A percentile compares a stretch with the other conserved stretches of the same genome.
These are phyloP conservation scores for Neurospora cerealis DNA, from an alignment of 495 filamentous ascomycete species.

Conservation along the genomic window DNA sequence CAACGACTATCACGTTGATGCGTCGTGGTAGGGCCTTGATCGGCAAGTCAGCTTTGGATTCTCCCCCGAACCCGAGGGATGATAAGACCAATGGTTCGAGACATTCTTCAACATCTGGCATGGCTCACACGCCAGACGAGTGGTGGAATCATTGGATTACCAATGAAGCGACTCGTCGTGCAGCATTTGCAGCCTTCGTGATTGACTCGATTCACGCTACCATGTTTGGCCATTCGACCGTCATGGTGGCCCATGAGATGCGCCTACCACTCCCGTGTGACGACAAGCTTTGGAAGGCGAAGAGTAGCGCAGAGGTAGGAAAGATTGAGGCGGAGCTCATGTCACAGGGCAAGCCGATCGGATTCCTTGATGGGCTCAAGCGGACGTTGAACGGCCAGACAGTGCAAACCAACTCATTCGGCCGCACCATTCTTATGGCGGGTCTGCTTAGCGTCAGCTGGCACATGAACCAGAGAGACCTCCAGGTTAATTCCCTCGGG, in stretches of 20 bases:
- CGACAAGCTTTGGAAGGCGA: slow-evolving; percentile 87
- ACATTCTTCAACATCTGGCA: slow-evolving; percentile 48
- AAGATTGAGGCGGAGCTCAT: slow-evolving; percentile 75
- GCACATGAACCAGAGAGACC: slow-evolving; percentile 96
- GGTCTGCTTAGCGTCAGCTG: slow-evolving; percentile 88
- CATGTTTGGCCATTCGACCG: slow-evolving; percentile 96
- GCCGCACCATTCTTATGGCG: slow-evolving; percentile 91
- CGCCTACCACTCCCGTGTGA: slow-evolving; percentile 87
- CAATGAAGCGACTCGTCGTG: slow-evolving; percentile 80
- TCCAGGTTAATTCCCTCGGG: slow-evolving; percentile 82
- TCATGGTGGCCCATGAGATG: slow-evolving; percentile 96
- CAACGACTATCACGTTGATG: slow-evolving; percentile 92
- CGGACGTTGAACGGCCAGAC: slow-evolving; percentile 77
- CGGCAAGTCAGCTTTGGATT: slow-evolving; percentile 79
- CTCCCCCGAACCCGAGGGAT: slow-evolving; percentile 71
- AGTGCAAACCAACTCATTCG: slow-evolving; percentile 89
- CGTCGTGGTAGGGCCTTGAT: slow-evolving; percentile 85
- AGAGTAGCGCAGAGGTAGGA: slow-evolving; percentile 77
- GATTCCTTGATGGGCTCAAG: slow-evolving; percentile 88
- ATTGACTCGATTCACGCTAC: slow-evolving; percentile 94
- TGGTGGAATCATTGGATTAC: slow-evolving; percentile 98
- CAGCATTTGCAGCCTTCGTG: slow-evolving; percentile 90
- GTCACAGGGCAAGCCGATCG: slow-evolving; percentile 74
- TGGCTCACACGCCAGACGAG: slow-evolving; percentile 63
- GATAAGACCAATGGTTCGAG: slow-evolving; percentile 49